Evolutionary conservation across 2,329 filamentous ascomycete species (phyloP), one percentile per base, ranked within the genome.

Genomic region (Corinectria fuckeliana): DNA sequence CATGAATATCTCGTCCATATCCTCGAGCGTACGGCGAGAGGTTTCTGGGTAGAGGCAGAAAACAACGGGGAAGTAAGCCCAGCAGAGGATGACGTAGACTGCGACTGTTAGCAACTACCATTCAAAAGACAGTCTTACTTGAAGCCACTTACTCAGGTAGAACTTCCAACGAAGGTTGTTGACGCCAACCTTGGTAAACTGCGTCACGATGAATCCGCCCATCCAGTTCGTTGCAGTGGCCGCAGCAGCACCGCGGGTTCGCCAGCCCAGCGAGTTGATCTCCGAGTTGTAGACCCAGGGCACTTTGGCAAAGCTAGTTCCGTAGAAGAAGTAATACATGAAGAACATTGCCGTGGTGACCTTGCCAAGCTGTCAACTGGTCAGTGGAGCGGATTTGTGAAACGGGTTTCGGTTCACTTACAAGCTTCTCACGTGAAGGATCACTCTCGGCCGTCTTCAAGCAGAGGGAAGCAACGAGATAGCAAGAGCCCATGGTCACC

Each of bases 21-120:
- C 80, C 64, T 83, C 81, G 6, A 83, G 72, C 0, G 80, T 78
- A 9, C 77, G 73, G 45, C 78, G 73, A 5, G 77, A 69, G 1
- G 81, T 83, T 65, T 84, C 81, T 0, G 80, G 81, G 55, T 83
- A 83, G 42, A 85, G 75, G 58, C 81, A 74, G 66, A 80, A 84
- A 5, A 82, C 78, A 36, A 78, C 62, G 11, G 75, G 75, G 28
- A 75, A 68, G 57, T 72, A 77, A 14, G 69, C 64, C 66, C 71
- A 75, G 61, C 73, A 76, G 47, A 77, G 70, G 49, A 71, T 60
- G 13, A 71, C 71, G 25, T 71, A 73, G 42, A 75, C 72, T 74
- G 36, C 1, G 2, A 1, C 3, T n/a, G 51, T 44, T 36, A 54
- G 44, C 13, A 16, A 32, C 3, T 7, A 11, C 9, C 14, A 8